Evolutionary conservation across 179 eudicot genomes (phyloP).

Genomic region (Spinacia oleracea): DNA sequence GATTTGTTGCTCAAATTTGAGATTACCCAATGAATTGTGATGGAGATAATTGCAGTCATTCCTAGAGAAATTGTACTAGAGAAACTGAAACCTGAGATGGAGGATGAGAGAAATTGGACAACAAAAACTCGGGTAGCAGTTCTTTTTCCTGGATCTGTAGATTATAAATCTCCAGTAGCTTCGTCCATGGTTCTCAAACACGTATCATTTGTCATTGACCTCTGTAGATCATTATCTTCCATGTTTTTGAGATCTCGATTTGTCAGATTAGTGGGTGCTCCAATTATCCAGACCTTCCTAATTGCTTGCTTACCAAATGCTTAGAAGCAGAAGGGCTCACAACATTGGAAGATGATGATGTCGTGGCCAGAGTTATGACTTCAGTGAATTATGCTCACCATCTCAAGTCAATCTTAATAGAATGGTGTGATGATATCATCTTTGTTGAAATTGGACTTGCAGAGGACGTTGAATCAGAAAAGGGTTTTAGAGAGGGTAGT

Average conservation of each 20-base stretch:
- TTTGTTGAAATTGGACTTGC: slow-evolving; percentile 74
- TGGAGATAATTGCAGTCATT: too few relatives aligned
- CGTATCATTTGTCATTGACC: slow-evolving; percentile 68
- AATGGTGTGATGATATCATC: slow-evolving; percentile 85
- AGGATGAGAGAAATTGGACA: slow-evolving; percentile 72
- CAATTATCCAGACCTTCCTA: slow-evolving; percentile 51
- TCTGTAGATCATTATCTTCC: slow-evolving; percentile 73
- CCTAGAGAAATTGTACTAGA: too few relatives aligned
- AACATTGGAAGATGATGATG: slow-evolving; percentile 78
- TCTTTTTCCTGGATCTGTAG: slow-evolving; percentile 57
- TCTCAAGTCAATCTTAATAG: slow-evolving; percentile 58
- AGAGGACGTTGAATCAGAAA: slow-evolving; percentile 31
- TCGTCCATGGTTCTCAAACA: slow-evolving; percentile 52
- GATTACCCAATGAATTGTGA: too few relatives aligned
- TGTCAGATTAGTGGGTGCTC: slow-evolving; percentile 53
- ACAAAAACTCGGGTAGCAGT: slow-evolving; percentile 41
- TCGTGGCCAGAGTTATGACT: slow-evolving; percentile 63
- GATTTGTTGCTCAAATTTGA: too few relatives aligned
- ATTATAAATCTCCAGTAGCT: slow-evolving; percentile 63
- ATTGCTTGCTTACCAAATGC: slow-evolving; percentile 57
- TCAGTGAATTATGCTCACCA: slow-evolving; percentile 64
- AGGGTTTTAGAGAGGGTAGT: slow-evolving; percentile 23
- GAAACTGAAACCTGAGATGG: slow-evolving; percentile 61
- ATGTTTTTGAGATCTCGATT: slow-evolving; percentile 59
- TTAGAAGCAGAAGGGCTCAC: slow-evolving; percentile 92